Evolutionary conservation across 352 stramenopile genomes (phyloP).

Genomic region (Phytopythium montanum): DNA sequence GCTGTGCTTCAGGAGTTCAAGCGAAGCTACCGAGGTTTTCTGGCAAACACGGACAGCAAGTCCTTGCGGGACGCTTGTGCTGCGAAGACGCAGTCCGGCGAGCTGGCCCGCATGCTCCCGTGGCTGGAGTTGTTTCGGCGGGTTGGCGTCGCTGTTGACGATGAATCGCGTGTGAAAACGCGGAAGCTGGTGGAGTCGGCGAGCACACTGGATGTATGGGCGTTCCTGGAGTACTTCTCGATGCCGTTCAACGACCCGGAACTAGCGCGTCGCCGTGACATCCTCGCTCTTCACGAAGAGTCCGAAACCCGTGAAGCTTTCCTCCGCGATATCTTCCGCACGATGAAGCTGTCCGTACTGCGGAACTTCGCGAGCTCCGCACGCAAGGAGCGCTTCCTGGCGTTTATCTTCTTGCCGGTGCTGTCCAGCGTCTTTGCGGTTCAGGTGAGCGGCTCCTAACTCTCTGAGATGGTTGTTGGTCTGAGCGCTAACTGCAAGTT

Average conservation of each 20-base stretch:
- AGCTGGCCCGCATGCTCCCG: constrained; percentile 35
- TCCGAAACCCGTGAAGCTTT: constrained; percentile 59
- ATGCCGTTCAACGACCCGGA: constrained; percentile 70
- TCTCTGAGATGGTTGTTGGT: not conserved
- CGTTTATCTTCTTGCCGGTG: constrained; percentile 65
- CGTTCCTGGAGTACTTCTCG: constrained; percentile 81
- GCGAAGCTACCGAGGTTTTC: constrained; percentile 12
- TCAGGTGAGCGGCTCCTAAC: constrained; percentile 39
- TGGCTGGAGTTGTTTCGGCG: constrained; percentile 75
- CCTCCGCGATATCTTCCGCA: constrained; percentile 36
- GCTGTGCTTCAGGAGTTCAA: constrained; percentile 14
- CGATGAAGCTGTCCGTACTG: constrained; percentile 49
- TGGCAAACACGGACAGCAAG: constrained; percentile 15
- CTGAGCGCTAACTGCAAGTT: not conserved
- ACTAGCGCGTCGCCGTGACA: constrained; percentile 49
- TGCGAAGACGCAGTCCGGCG: constrained; percentile 4
- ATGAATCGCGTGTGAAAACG: constrained; percentile 40
- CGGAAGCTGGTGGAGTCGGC: constrained; percentile 36
- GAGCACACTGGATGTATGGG: constrained; percentile 48
- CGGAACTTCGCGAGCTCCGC: constrained; percentile 28
- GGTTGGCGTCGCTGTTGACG: constrained; percentile 43
- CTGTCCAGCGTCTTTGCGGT: constrained; percentile 79
- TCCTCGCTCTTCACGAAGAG: constrained; percentile 60
- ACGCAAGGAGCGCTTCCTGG: constrained; percentile 42
- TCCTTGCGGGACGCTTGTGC: constrained; percentile 3